A percentile compares a stretch with the other conserved stretches of the same genome.
Evolutionary conservation across 2,329 filamentous ascomycete genomes (phyloP).

Genomic region (Xylariaceae sp.): DNA sequence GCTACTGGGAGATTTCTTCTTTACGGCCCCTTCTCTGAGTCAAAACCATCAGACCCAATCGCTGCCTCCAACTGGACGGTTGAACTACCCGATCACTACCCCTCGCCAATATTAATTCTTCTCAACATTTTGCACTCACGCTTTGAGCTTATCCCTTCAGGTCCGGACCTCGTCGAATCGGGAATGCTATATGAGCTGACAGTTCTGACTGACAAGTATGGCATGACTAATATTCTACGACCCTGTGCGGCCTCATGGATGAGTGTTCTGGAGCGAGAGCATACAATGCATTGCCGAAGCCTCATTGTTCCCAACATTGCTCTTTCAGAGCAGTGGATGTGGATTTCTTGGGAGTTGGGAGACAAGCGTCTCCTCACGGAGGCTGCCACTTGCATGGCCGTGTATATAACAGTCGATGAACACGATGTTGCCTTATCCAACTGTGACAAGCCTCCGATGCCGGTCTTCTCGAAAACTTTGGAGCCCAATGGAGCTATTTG

Average conservation of each 20-base stretch:
- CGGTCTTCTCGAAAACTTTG: too few relatives aligned
- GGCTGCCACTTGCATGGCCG: too few relatives aligned
- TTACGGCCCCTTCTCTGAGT: slow-evolving; percentile 24
- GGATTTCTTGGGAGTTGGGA: slow-evolving; percentile 20
- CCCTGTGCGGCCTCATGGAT: not conserved
- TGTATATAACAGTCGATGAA: too few relatives aligned
- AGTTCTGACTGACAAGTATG: not conserved
- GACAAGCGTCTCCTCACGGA: not conserved
- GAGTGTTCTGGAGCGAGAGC: not conserved
- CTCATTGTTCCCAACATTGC: too few relatives aligned
- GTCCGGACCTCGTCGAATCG: not conserved
- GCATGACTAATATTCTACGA: not conserved
- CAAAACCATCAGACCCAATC: slow-evolving; percentile 8
- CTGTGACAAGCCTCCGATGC: too few relatives aligned
- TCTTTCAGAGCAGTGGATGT: slow-evolving; percentile 2
- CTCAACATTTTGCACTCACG: slow-evolving; percentile 30
- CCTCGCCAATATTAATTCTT: slow-evolving; percentile 25
- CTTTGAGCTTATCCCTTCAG: not conserved
- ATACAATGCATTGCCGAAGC: not conserved
- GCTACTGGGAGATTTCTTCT: too few relatives aligned
- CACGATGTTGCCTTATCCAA: too few relatives aligned
- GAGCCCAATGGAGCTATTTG: too few relatives aligned
- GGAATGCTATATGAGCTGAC: not conserved
- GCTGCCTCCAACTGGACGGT: slow-evolving; percentile 20
- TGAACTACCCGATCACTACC: slow-evolving; percentile 29